Percentiles rank a stretch among this genome's conserved stretches.
Conservation (phyloP, 306 rosid genomes). For the Lithocarpus polystachyus region DNA sequence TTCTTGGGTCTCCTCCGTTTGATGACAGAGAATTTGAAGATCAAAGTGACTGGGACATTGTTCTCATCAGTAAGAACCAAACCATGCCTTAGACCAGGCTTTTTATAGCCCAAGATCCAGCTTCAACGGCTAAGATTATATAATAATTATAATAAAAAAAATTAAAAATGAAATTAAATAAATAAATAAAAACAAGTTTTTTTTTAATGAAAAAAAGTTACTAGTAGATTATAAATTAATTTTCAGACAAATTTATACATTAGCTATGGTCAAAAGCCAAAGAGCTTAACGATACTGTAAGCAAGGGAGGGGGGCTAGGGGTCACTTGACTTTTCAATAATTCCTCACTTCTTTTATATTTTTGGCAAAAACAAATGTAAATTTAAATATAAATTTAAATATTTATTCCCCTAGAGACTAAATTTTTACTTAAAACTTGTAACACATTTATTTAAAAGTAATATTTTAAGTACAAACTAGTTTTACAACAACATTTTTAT, state of each 20-base stretch:
- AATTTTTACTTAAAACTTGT: no score
- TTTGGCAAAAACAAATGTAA: no score
- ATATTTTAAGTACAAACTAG: rapidly evolving
- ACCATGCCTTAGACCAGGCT: constrained; percentile 13
- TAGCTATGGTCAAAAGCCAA: no score
- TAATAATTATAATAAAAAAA: neutral
- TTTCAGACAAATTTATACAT: no score
- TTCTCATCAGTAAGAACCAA: constrained; percentile 42
- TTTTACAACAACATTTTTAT: rapidly evolving
- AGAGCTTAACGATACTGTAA: no score
- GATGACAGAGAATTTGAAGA: constrained; percentile 52
- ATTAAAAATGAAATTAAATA: neutral
- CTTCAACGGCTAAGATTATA: constrained; percentile 36
- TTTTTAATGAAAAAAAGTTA: neutral
- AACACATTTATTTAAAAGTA: no score
- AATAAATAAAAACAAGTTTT: neutral
- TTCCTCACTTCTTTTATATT: no score
- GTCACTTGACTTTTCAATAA: no score
- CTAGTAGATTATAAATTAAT: no score
- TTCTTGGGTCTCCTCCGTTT: constrained; percentile 39
- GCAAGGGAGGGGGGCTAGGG: no score
- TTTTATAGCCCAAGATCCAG: constrained; percentile 37
- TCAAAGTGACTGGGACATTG: constrained; percentile 56
- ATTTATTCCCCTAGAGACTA: no score
- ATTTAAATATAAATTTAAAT: no score